Base-by-base conservation (phyloP, 2,329 filamentous ascomycete species). In the Colletotrichum paranaense region DNA sequence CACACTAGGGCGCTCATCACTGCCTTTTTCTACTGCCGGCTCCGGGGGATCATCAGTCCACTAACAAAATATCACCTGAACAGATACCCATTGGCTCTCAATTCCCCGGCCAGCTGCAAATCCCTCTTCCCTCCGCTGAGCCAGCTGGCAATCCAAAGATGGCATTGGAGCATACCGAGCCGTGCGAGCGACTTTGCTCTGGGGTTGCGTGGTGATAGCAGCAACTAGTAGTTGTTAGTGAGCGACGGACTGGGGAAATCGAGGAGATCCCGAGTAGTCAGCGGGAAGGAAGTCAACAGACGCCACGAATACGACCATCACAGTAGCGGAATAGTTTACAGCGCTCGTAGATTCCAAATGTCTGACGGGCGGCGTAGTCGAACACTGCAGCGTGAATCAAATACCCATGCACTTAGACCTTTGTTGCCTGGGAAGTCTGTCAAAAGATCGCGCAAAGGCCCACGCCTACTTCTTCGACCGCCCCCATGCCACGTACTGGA, bases 1-100 rank as follows among this genome's bases (percentile, higher is more conserved):
- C 16, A 73, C 60, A 60, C 59, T 59, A 70, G 46, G 11, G 6
- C 32, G 65, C 42, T 30, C 65, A 72, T 72, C 69, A 59, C 42
- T 72, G 58, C 69, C 65, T 42, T 46, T 70, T 65, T 60, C 30
- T n/a, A 49, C 19, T 24, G 60, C 55, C 26, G 42, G 9, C 46
- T 35, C 22, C 65, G 53, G 42, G 42, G 69, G 22, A 55, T 64
- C 26, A 56, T 69, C 66, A 38, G 66, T 30, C 69, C 69, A 69
- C 53, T 60, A 4, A 26, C 55, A 28, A 28, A 35, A 28, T 42
- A 32, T 69, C 69, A 69, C 66, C 38, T 69, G 69, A 24, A 59
- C 65, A 59, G 11, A 26, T 55, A 6, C 14, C 52, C 35, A 46
- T 52, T 56, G 30, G 68, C 32, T 32, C 53, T 58, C 42, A 42